phyloP scores from a whole-genome alignment of 345 rosid genomes.

The Clarkia xantiana region DNA sequence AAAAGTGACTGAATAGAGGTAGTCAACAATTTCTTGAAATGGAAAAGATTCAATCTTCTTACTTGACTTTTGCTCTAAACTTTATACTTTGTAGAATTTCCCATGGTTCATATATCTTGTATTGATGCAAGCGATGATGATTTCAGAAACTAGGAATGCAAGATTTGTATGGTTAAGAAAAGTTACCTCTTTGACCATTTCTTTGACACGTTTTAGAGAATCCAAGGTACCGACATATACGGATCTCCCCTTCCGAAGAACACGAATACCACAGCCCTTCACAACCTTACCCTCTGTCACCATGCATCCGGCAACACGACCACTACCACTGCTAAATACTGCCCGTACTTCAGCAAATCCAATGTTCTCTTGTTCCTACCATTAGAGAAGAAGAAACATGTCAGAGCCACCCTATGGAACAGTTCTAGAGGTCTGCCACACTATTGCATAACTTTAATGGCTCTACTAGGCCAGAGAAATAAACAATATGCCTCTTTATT shows the following conservation, averaged over 20 bases:
- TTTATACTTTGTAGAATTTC: no score
- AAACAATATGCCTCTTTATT: no score
- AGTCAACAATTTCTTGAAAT: no score
- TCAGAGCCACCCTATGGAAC: background rate
- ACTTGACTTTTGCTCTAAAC: no score
- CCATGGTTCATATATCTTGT: no score
- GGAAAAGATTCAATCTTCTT: no score
- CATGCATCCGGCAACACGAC: constrained; percentile 98
- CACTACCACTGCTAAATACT: constrained; percentile 91
- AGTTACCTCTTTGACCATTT: constrained; percentile 84
- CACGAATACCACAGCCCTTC: constrained; percentile 76
- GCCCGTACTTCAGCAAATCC: constrained; percentile 88
- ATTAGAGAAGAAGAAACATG: constrained; percentile 11
- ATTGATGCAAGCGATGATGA: no score
- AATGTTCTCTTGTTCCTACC: constrained; percentile 66
- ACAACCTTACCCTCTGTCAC: constrained; percentile 75
- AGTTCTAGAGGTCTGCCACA: no score
- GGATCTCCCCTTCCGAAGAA: constrained; percentile 48
- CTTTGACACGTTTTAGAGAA: constrained; percentile 85
- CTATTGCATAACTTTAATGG: no score
- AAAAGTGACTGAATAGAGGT: no score
- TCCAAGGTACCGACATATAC: constrained; percentile 62
- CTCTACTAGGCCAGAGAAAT: no score
- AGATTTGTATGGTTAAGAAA: background rate
- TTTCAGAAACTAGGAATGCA: background rate